A percentile compares a stretch with the other conserved stretches of the same genome.
Conservation (phyloP, 2,329 filamentous ascomycete genomes). For the Fusarium abutilonis region DNA sequence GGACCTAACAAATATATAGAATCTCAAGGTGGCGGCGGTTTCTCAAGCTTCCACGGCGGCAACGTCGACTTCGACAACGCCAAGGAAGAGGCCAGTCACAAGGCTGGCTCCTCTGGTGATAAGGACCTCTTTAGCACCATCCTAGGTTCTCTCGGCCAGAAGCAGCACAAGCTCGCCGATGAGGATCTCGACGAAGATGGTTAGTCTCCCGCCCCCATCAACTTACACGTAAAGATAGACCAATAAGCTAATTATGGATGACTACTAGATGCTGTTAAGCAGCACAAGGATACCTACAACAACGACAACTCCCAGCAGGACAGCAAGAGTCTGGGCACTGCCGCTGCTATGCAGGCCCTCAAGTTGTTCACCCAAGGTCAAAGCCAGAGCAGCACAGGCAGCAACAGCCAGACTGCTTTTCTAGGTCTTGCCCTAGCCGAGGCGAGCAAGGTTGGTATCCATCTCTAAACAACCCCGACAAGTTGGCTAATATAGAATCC, state of each 20-base stretch:
- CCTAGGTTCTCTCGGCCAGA: constrained; percentile 59
- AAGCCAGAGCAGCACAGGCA: constrained; percentile 50
- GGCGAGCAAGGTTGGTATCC: constrained; percentile 73
- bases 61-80: constrained; percentile 61
- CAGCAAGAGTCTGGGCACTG: constrained; percentile 68
- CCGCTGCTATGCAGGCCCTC: constrained; percentile 83
- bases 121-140: constrained; percentile 61
- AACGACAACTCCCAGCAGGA: constrained; percentile 59
- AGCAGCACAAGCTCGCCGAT: constrained; percentile 59
- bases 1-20: constrained; percentile 44
- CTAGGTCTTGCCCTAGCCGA: constrained; percentile 88
- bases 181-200: constrained; percentile 63
- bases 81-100: constrained; percentile 58
- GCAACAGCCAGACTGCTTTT: constrained; percentile 77
- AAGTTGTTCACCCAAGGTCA: constrained; percentile 77
- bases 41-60: constrained; percentile 52
- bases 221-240: background rate
- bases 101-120: constrained; percentile 59
- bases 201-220: constrained; percentile 37
- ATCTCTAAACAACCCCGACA: background rate
- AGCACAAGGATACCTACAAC: constrained; percentile 80
- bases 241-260: background rate
- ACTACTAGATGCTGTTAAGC: constrained; percentile 69
- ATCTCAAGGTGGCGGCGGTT: constrained; percentile 50
- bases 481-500: constrained; percentile 15